These are phyloP conservation scores for Pouteria glomerata DNA, from an alignment of 148 eudicot genomes.

Conservation along the genomic window DNA sequence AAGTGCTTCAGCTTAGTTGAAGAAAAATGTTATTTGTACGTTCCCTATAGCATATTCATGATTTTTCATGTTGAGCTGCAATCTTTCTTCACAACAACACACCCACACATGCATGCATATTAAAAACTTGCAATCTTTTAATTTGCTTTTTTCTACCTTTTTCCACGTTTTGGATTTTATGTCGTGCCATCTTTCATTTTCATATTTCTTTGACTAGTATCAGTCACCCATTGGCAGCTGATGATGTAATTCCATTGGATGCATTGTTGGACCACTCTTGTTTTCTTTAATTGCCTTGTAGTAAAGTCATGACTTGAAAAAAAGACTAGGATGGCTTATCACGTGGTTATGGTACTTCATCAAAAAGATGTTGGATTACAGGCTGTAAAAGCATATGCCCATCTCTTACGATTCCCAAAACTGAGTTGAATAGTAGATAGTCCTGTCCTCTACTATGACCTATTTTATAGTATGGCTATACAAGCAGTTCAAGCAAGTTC, in stretches of 20 bases:
- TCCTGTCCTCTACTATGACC: not conserved
- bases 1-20: slow-evolving; percentile 1
- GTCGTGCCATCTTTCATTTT: not conserved
- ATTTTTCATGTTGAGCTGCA: not conserved
- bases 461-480: not conserved
- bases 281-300: not conserved
- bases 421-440: not conserved
- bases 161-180: not conserved
- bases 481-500: not conserved
- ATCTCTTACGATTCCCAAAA: not conserved
- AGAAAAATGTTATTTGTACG: not conserved
- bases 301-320: not conserved
- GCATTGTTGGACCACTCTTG: not conserved
- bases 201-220: not conserved
- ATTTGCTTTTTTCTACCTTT: not conserved
- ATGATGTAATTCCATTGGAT: not conserved
- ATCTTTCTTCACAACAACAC: not conserved
- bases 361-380: not conserved
- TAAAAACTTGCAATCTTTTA: not conserved
- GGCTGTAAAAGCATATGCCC: not conserved
- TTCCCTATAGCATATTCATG: not conserved
- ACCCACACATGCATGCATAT: not conserved
- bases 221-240: not conserved
- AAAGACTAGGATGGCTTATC: not conserved
- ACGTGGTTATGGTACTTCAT: not conserved